A percentile compares a stretch with the other conserved stretches of the same genome.
Conservation (phyloP, 331 rosid genomes). For the Spiraea crenata region DNA sequence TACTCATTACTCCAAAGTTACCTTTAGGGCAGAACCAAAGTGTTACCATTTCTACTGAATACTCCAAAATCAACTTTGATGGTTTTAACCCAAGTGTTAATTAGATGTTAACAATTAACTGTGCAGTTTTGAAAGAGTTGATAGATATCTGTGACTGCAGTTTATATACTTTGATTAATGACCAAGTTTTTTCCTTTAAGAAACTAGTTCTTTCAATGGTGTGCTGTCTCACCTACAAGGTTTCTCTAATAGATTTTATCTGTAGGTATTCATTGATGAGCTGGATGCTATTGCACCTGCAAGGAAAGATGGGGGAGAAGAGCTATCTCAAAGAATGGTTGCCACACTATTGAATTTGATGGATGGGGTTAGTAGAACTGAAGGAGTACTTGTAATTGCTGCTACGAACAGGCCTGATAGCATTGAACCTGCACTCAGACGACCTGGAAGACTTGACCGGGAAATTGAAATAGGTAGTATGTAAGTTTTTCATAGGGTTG, state of each 20-base stretch:
- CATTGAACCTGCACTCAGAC: slow-evolving; percentile 92
- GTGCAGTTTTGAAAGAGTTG: not conserved
- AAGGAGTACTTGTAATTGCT: slow-evolving; percentile 75
- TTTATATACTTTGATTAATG: not conserved
- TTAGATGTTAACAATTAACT: not conserved
- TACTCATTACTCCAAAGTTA: not conserved
- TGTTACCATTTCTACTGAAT: not conserved
- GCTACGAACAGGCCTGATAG: slow-evolving; percentile 84
- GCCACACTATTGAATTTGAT: slow-evolving; percentile 72
- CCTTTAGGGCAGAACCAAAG: not conserved
- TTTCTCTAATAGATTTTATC: slow-evolving; percentile 24
- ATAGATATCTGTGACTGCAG: not conserved
- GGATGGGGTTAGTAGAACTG: slow-evolving; percentile 77
- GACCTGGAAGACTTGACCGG: slow-evolving; percentile 89
- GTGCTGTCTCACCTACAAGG: not conserved
- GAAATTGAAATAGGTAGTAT: slow-evolving; percentile 88
- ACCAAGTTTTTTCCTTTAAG: slow-evolving; percentile 4
- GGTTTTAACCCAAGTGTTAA: not conserved
- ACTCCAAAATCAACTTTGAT: not conserved
- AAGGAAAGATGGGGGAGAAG: slow-evolving; percentile 89
- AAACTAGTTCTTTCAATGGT: not conserved
- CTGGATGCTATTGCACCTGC: slow-evolving; percentile 94
- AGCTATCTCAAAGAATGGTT: slow-evolving; percentile 86
- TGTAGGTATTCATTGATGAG: slow-evolving; percentile 85
- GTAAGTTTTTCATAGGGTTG: slow-evolving; percentile 11